Percentiles rank a stretch among this genome's conserved stretches.
Conservation (phyloP, 495 filamentous ascomycete genomes). For the Tuber borchii region DNA sequence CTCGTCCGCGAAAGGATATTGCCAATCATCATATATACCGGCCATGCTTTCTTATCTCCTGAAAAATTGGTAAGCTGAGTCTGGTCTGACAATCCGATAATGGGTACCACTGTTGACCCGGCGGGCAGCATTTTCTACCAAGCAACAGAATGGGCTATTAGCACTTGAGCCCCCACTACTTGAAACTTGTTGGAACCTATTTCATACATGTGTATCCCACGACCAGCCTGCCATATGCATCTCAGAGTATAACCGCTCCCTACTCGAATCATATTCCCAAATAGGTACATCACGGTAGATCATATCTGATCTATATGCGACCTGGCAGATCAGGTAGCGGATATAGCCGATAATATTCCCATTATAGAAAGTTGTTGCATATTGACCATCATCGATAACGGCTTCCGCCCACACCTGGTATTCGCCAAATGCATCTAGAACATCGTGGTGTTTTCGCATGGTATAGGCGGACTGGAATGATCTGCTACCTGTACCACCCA, state of each 20-base stretch:
- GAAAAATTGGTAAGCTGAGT: conserved; percentile 32
- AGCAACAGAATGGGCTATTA: too few species aligned
- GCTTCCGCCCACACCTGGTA: too few species aligned
- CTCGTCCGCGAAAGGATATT: neutral
- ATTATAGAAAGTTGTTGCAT: neutral
- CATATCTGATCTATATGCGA: neutral
- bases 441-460: neutral
- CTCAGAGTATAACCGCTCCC: conserved; percentile 5
- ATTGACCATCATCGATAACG: too few species aligned
- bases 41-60: conserved; percentile 23
- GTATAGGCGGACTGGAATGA: conserved; percentile 8
- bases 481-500: neutral
- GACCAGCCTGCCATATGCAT: conserved; percentile 13
- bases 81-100: conserved; percentile 15
- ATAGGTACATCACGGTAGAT: conserved; percentile 3
- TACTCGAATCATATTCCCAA: neutral
- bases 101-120: conserved; percentile 11
- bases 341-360: neutral
- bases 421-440: neutral
- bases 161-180: too few species aligned
- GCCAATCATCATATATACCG: conserved; percentile 1
- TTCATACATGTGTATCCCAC: conserved; percentile 6
- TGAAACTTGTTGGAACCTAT: neutral
- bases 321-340: neutral
- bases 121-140: conserved; percentile 4